phyloP scores from a whole-genome alignment of 306 rosid genomes.

The Dicorynia guianensis region DNA sequence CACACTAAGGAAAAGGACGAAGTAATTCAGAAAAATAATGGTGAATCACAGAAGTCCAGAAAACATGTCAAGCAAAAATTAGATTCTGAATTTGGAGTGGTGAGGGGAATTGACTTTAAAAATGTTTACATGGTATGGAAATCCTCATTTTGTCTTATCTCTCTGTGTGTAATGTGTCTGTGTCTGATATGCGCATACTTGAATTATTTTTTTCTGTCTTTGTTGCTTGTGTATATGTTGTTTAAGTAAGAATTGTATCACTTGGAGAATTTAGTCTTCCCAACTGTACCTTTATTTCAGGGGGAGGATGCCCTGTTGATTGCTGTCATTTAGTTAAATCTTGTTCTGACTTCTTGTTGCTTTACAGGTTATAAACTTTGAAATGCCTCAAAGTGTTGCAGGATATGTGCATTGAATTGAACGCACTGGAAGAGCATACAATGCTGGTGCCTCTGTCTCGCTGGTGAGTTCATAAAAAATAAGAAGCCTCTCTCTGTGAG shows the following conservation, averaged over 20 bases:
- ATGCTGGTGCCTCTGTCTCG: conserved; percentile 84
- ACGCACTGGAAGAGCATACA: conserved; percentile 96
- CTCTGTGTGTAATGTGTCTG: background rate
- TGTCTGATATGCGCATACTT: conserved; percentile 7
- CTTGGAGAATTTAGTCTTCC: conserved; percentile 28
- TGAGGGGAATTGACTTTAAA: conserved; percentile 93
- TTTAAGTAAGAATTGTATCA: conserved; percentile 1
- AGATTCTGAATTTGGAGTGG: conserved; percentile 97
- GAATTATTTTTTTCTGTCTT: background rate
- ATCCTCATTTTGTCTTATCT: conserved; percentile 13
- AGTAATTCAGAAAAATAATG: conserved; percentile 51
- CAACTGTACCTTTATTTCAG: conserved; percentile 18
- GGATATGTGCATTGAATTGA: conserved; percentile 95
- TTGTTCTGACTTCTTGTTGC: conserved; percentile 20
- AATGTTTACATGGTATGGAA: conserved; percentile 86
- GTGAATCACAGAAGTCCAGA: conserved; percentile 54
- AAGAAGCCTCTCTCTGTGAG: background rate
- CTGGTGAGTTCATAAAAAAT: conserved; percentile 67
- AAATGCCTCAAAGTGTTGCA: conserved; percentile 78
- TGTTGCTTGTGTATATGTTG: conserved; percentile 4
- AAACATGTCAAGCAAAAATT: conserved; percentile 60
- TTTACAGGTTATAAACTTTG: conserved; percentile 88
- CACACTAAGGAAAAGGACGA: conserved; percentile 77
- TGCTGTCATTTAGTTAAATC: conserved; percentile 25
- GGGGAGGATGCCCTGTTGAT: conserved; percentile 18